Evolutionary conservation across 2,329 filamentous ascomycete genomes (phyloP).

Genomic region (Grosmannia serpens): DNA sequence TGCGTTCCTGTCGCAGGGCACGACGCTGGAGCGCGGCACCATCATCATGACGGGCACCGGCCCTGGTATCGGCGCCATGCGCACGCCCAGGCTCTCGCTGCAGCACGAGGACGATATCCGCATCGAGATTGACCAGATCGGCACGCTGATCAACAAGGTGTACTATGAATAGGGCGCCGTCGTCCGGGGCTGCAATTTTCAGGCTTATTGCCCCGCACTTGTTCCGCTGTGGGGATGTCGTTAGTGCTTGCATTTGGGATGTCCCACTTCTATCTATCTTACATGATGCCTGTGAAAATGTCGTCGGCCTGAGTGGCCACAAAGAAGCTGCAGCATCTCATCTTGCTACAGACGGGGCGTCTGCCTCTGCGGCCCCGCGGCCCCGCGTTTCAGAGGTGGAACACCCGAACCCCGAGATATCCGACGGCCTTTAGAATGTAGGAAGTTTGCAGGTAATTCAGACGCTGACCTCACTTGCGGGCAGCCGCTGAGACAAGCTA

Average conservation of each 20-base stretch:
- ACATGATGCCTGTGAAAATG: neutral
- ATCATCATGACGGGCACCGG: slow-evolving; percentile 29
- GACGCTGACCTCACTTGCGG: too few relatives aligned
- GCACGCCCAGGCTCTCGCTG: slow-evolving; percentile 19
- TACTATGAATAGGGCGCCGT: slow-evolving; percentile 24
- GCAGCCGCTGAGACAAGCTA: too few relatives aligned
- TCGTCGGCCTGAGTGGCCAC: neutral
- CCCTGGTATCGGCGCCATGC: slow-evolving; percentile 29
- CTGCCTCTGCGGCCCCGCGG: too few relatives aligned
- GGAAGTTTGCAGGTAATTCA: too few relatives aligned
- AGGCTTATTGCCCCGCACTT: neutral
- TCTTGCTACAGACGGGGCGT: neutral
- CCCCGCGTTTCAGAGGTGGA: too few relatives aligned
- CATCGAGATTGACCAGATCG: slow-evolving; percentile 25
- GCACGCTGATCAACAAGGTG: slow-evolving; percentile 25
- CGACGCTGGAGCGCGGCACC: slow-evolving; percentile 25
- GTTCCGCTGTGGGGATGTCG: neutral
- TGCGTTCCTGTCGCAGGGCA: slow-evolving; percentile 24
- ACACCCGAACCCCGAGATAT: too few relatives aligned
- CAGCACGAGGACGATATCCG: slow-evolving; percentile 18
- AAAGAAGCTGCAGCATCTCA: neutral
- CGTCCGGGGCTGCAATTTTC: too few relatives aligned
- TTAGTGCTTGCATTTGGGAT: neutral
- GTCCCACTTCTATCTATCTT: neutral
- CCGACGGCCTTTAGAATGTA: too few relatives aligned